Base-by-base conservation (phyloP, 257 asterid species). In the Ophiorrhiza pumila region DNA sequence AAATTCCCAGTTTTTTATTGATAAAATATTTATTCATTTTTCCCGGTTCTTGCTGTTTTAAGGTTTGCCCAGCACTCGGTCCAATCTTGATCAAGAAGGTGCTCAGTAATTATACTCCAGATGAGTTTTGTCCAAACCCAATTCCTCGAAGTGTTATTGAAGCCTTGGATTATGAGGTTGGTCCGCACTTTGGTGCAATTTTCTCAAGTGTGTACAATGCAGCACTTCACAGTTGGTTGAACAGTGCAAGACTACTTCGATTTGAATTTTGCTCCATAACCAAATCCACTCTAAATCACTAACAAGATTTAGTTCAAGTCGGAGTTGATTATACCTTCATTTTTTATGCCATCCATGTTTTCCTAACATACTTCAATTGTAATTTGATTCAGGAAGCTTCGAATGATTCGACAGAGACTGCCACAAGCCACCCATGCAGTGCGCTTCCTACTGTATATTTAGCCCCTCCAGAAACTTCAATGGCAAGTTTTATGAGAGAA, bases 111-210 rank as follows among this genome's bases (percentile, higher is more conserved):
- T 94, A 87, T 71, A 87, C 90, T 55, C 99, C 98, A 0, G 99
- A 94, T 60, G 97, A 91, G 77, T 94, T 94, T 86, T 86, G 87
- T 74, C 98, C 99, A 34, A 73, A 85, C 17, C 96, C 96, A n/a
- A 84, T 94, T 69, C 99, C 99, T 32, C 82, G 47, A 9, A 68
- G 79, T 79, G 84, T 94, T 74, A 72, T 90, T 35, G 77, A 84
- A 20, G 86, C 92, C 43, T 91, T 94, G 65, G 84, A 80, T 74
- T 65, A 83, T 17, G 95, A 94, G 97, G 96, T 87, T 76, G 65
- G 95, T 77, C 65, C 73, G 74, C 53, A 62, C 73, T 49, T 59
- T 17, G 10, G 46, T 25, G 15, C 50, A 45, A 1, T 1, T 37
- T 61, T 49, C 13, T 12, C 37, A n/a, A 43, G 18, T 23, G 23